Evolutionary conservation across 225 moss, liverwort and hornwort species (phyloP).

Genomic region (Polytrichum commune): DNA sequence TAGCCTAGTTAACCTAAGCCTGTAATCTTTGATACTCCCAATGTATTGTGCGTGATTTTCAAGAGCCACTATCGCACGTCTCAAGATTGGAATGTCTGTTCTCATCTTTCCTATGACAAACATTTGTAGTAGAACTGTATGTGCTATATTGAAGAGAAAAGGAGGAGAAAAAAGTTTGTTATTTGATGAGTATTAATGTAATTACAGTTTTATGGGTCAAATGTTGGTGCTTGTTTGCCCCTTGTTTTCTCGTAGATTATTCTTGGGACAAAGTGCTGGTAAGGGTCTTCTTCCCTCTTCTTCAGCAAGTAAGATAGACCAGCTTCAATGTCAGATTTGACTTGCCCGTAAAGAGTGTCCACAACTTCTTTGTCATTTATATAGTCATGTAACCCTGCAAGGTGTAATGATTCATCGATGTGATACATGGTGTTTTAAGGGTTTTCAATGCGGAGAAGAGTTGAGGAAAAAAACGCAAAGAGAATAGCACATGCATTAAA

Average conservation of each 20-base stretch:
- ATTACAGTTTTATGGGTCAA: constrained; percentile 30
- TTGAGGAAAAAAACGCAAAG: not conserved
- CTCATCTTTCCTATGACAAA: too few relatives aligned
- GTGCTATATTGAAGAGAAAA: too few relatives aligned
- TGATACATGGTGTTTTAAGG: not conserved
- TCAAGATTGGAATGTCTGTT: too few relatives aligned
- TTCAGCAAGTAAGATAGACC: constrained; percentile 61
- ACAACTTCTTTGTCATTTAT: constrained; percentile 58
- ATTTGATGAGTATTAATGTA: too few relatives aligned
- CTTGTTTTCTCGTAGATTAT: constrained; percentile 59
- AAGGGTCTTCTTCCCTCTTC: constrained; percentile 59
- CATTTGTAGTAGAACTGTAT: too few relatives aligned
- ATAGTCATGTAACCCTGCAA: constrained; percentile 39
- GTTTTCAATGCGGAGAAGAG: not conserved
- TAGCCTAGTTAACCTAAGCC: too few relatives aligned
- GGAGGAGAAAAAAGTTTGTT: too few relatives aligned
- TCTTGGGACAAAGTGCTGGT: constrained; percentile 63
- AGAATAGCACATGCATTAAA: too few relatives aligned
- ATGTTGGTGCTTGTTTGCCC: constrained; percentile 70
- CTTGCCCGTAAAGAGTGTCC: constrained; percentile 52
- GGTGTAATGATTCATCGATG: not conserved
- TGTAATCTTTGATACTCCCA: too few relatives aligned
- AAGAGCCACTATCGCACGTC: too few relatives aligned
- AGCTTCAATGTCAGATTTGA: constrained; percentile 58
- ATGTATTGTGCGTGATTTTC: too few relatives aligned